Conservation (phyloP, 1,284 basidiomycete genomes). For the Vanrija sp. region DNA sequence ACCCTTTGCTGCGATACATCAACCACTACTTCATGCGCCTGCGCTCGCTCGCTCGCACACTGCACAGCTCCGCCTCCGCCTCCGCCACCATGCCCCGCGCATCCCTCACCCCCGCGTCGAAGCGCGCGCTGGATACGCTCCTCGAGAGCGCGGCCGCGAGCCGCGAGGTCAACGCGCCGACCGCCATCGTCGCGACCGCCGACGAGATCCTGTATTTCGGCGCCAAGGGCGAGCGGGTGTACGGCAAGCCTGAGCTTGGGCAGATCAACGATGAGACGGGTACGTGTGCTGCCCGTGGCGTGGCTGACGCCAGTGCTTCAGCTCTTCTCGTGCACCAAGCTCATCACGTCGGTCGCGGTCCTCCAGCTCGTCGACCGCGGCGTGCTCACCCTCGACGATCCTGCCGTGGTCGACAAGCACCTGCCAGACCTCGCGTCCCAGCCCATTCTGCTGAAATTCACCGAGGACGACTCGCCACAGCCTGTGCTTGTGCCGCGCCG, state of each 20-base stretch:
- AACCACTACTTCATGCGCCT: no score
- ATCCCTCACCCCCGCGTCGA: slow-evolving; percentile 13
- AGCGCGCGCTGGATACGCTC: slow-evolving; percentile 22
- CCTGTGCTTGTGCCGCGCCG: slow-evolving; percentile 1
- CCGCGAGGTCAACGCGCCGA: slow-evolving; percentile 25
- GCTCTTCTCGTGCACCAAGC: slow-evolving; percentile 40
- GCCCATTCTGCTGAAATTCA: slow-evolving; percentile 16
- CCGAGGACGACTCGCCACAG: slow-evolving; percentile 1
- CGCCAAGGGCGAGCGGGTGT: slow-evolving; percentile 27
- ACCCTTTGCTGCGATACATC: no score
- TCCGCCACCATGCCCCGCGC: slow-evolving; percentile 1
- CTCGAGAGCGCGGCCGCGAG: slow-evolving; percentile 16
- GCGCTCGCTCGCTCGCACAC: no score
- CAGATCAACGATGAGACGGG: slow-evolving; percentile 31
- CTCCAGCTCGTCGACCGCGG: slow-evolving; percentile 27
- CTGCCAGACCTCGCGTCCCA: slow-evolving; percentile 14
- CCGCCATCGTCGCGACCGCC: slow-evolving; percentile 32
- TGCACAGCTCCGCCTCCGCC: background rate
- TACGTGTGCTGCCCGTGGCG: slow-evolving; percentile 14
- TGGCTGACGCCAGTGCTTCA: slow-evolving; percentile 15
- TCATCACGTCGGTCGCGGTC: slow-evolving; percentile 31
- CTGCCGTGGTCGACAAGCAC: background rate
- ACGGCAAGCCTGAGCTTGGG: slow-evolving; percentile 27
- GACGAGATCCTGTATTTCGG: slow-evolving; percentile 32
- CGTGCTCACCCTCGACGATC: slow-evolving; percentile 6